Percentiles rank a stretch among this genome's conserved stretches.
phyloP scores from a whole-genome alignment of 2,329 filamentous ascomycete genomes.

The Phoma sp. region DNA sequence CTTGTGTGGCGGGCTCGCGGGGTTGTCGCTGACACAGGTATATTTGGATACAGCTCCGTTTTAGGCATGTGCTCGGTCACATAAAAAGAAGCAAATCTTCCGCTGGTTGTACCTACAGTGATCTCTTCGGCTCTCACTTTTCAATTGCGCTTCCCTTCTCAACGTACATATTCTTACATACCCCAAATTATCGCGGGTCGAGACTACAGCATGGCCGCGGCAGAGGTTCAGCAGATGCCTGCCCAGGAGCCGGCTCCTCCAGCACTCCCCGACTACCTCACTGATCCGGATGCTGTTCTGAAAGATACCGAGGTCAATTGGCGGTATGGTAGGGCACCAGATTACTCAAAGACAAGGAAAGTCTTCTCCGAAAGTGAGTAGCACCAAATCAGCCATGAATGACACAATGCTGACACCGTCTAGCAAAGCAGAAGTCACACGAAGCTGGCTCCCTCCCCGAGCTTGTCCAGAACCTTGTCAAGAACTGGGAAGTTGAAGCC shows the following conservation, averaged over 20 bases:
- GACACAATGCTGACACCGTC: neutral
- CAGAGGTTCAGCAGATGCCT: constrained; percentile 35
- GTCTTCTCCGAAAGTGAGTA: constrained; percentile 65
- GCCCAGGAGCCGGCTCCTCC: constrained; percentile 44
- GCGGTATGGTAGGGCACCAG: constrained; percentile 67
- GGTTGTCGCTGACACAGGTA: constrained; percentile 1
- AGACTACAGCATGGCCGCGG: constrained; percentile 32
- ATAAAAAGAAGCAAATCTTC: constrained; percentile 1
- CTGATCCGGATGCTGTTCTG: constrained; percentile 65
- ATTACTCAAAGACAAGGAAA: constrained; percentile 69
- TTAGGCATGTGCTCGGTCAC: neutral
- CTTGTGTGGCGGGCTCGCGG: constrained; percentile 7
- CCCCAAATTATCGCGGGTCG: constrained; percentile 2
- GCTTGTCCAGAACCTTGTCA: constrained; percentile 73
- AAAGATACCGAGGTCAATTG: constrained; percentile 63
- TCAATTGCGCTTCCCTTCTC: neutral
- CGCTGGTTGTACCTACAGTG: neutral
- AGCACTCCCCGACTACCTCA: constrained; percentile 64
- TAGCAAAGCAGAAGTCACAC: constrained; percentile 67
- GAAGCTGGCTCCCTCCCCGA: constrained; percentile 63
- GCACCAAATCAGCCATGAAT: neutral
- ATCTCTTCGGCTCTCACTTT: neutral
- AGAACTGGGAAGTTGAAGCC: constrained; percentile 77
- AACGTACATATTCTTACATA: neutral
- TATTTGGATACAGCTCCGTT: constrained; percentile 5